Evolutionary conservation across 2,329 filamentous ascomycete species (phyloP).

Genomic region (Alternaria triticimaculans): DNA sequence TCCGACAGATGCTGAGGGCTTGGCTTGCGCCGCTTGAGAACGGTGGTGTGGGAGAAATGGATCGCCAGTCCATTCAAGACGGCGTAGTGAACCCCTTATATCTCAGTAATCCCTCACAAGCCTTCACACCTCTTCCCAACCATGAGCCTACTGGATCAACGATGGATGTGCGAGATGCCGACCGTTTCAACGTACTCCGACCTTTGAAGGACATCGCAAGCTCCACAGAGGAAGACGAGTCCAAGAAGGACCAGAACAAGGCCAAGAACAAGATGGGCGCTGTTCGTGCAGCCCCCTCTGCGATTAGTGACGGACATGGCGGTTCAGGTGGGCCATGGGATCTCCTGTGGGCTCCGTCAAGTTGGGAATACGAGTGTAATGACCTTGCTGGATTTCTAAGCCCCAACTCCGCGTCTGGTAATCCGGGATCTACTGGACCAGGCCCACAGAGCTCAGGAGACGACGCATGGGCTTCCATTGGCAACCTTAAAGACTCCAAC

Average conservation of each 20-base stretch:
- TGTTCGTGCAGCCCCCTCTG: background rate
- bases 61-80: background rate
- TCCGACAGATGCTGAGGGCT: background rate
- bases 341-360: background rate
- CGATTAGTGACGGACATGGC: background rate
- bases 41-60: background rate
- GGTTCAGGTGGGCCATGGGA: background rate
- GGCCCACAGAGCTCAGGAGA: background rate
- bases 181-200: background rate
- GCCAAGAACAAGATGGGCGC: background rate
- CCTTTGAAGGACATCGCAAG: background rate
- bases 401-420: background rate
- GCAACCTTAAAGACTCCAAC: background rate
- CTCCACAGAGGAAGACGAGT: background rate
- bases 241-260: background rate
- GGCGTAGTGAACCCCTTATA: background rate
- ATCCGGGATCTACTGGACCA: background rate
- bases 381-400: background rate
- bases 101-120: background rate
- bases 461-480: background rate
- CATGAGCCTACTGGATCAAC: background rate
- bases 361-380: background rate
- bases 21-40: background rate
- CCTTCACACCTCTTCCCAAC: background rate
- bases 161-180: background rate